These are phyloP conservation scores for Coemansia sp. DNA, from an alignment of 192 early-diverging fungal genomes.

Conservation along the genomic window DNA sequence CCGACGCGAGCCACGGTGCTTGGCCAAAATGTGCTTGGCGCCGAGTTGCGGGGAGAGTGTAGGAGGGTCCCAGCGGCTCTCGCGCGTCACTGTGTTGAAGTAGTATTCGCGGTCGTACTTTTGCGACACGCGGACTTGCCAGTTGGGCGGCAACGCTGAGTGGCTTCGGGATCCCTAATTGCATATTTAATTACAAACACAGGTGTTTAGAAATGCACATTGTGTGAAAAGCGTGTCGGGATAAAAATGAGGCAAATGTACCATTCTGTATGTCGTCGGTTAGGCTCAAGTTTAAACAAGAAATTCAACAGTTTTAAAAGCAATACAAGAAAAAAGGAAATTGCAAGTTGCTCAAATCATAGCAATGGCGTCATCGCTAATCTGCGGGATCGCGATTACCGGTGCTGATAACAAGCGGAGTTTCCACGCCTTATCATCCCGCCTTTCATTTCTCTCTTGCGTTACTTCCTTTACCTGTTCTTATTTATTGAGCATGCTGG, in stretches of 20 bases:
- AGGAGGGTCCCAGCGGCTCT: conserved; percentile 77
- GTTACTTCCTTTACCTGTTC: background rate
- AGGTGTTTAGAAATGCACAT: background rate
- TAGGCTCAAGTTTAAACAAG: too few relatives aligned
- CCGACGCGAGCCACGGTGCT: conserved; percentile 78
- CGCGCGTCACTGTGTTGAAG: conserved; percentile 69
- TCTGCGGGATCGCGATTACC: background rate
- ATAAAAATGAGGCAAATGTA: too few relatives aligned
- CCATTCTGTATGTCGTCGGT: too few relatives aligned
- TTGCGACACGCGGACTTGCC: conserved; percentile 68
- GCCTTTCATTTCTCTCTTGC: background rate
- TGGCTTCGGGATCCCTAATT: conserved; percentile 9
- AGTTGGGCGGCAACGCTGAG: conserved; percentile 58
- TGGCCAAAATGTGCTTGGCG: conserved; percentile 88
- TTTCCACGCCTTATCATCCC: background rate
- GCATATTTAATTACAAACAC: too few relatives aligned
- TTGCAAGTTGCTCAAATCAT: too few relatives aligned
- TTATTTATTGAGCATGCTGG: conserved; percentile 21
- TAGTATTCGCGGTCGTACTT: conserved; percentile 71
- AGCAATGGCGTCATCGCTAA: background rate
- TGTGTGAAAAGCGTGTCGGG: background rate
- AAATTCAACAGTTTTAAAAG: too few relatives aligned
- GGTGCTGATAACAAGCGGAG: background rate
- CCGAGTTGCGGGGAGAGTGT: background rate
- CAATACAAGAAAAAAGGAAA: too few relatives aligned